Evolutionary conservation across 2,329 filamentous ascomycete genomes (phyloP), one percentile per base, ranked within the genome.

Genomic region (Fusarium devonianum): DNA sequence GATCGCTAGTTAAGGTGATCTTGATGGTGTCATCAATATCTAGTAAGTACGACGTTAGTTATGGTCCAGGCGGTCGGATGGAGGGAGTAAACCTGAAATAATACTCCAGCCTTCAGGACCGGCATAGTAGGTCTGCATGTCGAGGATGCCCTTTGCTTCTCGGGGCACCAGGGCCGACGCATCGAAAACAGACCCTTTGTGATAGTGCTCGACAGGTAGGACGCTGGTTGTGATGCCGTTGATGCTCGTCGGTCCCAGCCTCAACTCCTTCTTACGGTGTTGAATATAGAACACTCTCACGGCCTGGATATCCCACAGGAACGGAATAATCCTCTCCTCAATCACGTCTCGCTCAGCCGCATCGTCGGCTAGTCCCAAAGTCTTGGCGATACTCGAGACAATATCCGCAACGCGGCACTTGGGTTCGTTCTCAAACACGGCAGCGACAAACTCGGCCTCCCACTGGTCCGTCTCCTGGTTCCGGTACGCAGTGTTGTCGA

Each of bases 1-100:
- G 86, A 38, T 90, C 87, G 32, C 86, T 84, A 0, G 93, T 96
- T 69, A 89, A 79, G 0, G 93, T 97, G 60, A 92, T 77, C 73
- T 97, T 97, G 77, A 97, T 96, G 0, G 92, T 96, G 72, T 97
- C 93, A 67, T 97, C 94, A 60, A 97, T 84, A 64, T 97, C 93
- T 86, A n/a, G n/a, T n/a, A 37, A 23, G 25, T 12, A 11, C n/a
- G 2, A 3, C 1, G 38, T 68, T 48, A 66, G 61, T n/a, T n/a
- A n/a, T n/a, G n/a, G n/a, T n/a, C n/a, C n/a, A n/a, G n/a, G n/a
- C n/a, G n/a, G n/a, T n/a, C n/a, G n/a, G n/a, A n/a, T n/a, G 3
- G 9, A 21, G 14, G n/a, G 4, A 26, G 34, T 73, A 40, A 71
- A 86, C 84, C 84, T 28, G 89, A 93, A 56, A 97, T 86, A 10